Base-by-base conservation (phyloP, 1,139 yeast species). In the Pichia sorboxylosa region DNA sequence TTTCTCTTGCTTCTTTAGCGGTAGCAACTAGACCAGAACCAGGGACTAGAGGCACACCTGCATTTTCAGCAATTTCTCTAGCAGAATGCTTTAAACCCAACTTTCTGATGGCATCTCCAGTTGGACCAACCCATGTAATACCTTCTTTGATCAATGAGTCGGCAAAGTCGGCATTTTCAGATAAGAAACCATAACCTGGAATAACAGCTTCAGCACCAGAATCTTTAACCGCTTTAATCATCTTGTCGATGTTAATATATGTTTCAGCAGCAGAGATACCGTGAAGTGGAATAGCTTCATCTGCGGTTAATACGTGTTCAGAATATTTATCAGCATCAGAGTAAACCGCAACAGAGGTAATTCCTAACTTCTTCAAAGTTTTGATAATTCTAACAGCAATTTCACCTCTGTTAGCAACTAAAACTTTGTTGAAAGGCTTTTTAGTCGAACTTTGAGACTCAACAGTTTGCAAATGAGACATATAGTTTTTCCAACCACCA, bases 331-430 rank as follows among this genome's bases (percentile, higher is more conserved):
- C 98, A 5, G 85, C 80, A 49, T 84, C 93, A 9, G 96, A 82
- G 58, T 81, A 90, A 30, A 90, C 79, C 3, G 97, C 92, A 43
- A 90, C 77, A 0, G 95, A 63, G 46, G 66, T 70, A 45, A 90
- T 82, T 4, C 75, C 74, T 47, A 87, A 57, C 54, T 77, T 78
- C 55, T 82, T 83, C 51, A 87, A 64, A 7, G 98, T 87, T 52
- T 72, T 79, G 51, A 87, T 83, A 45, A 90, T 82, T 53, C 98
- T 68, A 23, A 85, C 96, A 4, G 98, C 96, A 49, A 90, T 90
- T 59, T 90, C 98, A 54, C 98, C 98, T 59, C 98, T 73, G 62
- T 90, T 90, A 24, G 98, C 97, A 35, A 90, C 93, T 39, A 90
- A 66, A 11, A 90, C 95, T 10, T 82, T 72, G 28, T 76, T 66